Base-by-base conservation (phyloP, 352 stramenopile genomes). In the Pythium plurisporium region DNA sequence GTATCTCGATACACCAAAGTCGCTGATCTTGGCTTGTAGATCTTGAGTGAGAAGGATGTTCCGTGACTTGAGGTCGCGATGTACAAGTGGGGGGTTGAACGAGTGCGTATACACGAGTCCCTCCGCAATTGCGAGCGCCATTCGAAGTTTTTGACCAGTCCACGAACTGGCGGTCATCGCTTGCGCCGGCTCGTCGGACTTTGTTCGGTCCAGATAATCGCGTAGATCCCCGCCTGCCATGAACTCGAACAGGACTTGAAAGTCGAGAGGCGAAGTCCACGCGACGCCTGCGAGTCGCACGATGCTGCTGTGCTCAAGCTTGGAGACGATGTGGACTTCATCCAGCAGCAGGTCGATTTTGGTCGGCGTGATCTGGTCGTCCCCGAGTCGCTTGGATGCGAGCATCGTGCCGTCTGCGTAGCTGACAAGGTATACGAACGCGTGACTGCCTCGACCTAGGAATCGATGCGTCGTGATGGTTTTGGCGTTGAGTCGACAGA, bases 11-110 rank as follows among this genome's bases (percentile, higher is more conserved):
- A 55, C 47, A 12, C 47, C 47, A 15, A 55, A 44, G 47, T 45
- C 47, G 34, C 47, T 55, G 47, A 55, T 33, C 47, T 55, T 55
- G 14, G 47, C 23, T 14, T 23, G 26, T 2, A 37, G n/a, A 17
- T 50, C 43, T 5, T 27, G 7, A 4, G 25, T 50, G 6, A 50
- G 26, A 17, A 50, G 15, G n/a, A 50, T 50, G 17, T 36, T 38
- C 15, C 43, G 43, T 3, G 43, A 50, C 26, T 50, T 50, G 43
- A 50, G 43, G 26, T 50, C 43, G 27, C 43, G 43, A 19, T 50
- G 43, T 1, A 50, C 43, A 9, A 50, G 43, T n/a, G 43, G 43
- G 4, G 43, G 26, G 22, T 31, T 50, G 43, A 50, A 50, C 17
- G 43, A 50, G 43, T 50, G 43, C 7, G 43, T 27, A 27, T 50